A percentile compares a stretch with the other conserved stretches of the same genome.
These are phyloP conservation scores for Mollisia scopiformis DNA, from an alignment of 2,329 filamentous ascomycete species.

Conservation along the genomic window DNA sequence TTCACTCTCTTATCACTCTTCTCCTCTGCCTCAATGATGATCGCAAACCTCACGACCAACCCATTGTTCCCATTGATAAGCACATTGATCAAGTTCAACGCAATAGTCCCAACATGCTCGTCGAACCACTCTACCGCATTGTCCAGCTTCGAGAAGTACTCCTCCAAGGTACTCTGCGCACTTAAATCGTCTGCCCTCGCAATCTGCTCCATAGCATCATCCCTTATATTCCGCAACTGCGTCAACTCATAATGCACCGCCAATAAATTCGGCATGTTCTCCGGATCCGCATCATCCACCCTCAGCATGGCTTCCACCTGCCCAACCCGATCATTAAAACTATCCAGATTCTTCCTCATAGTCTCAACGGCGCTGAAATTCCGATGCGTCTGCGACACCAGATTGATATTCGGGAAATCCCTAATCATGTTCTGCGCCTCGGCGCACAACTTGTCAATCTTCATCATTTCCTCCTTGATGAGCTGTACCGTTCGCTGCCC, in stretches of 20 bases:
- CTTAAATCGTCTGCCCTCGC: constrained; percentile 72
- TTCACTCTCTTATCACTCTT: constrained; percentile 91
- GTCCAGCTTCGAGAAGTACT: constrained; percentile 87
- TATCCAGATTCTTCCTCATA: constrained; percentile 90
- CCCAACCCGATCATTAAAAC: constrained; percentile 77
- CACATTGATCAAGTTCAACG: constrained; percentile 86
- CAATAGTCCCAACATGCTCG: constrained; percentile 86
- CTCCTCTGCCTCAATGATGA: constrained; percentile 94
- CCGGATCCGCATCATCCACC: constrained; percentile 82
- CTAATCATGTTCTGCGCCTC: constrained; percentile 97
- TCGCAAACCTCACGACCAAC: constrained; percentile 85
- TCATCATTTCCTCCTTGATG: constrained; percentile 98
- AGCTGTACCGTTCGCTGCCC: constrained; percentile 89
- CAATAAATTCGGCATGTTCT: constrained; percentile 91
- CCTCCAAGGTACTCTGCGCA: constrained; percentile 80
- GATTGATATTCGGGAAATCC: constrained; percentile 92
- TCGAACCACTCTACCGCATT: constrained; percentile 93
- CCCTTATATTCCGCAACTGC: constrained; percentile 87
- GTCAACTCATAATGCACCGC: constrained; percentile 91
- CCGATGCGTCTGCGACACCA: constrained; percentile 90
- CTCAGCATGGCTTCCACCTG: constrained; percentile 77
- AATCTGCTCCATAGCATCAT: constrained; percentile 97
- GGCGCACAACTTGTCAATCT: constrained; percentile 95
- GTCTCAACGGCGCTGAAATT: constrained; percentile 94
- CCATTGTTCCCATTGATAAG: constrained; percentile 86